phyloP scores from a whole-genome alignment of 2,329 filamentous ascomycete genomes.

The Xylariales sp. region DNA sequence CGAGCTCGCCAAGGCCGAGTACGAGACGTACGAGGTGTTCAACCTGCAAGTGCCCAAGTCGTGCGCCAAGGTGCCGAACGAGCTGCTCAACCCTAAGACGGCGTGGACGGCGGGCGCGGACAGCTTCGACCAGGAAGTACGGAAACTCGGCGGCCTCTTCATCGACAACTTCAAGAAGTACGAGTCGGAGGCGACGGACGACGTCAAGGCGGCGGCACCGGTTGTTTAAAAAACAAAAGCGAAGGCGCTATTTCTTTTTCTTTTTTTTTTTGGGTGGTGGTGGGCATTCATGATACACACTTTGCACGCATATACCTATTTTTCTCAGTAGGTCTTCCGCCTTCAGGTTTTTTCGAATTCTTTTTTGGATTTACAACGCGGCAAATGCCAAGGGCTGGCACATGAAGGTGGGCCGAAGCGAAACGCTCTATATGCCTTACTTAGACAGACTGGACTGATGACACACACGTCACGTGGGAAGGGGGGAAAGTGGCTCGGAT shows the following conservation, averaged over 20 bases:
- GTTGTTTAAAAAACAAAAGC: conserved; percentile 46
- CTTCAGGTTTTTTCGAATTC: conserved; percentile 16
- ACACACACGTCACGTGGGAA: conserved; percentile 3
- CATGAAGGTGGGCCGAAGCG: conserved; percentile 41
- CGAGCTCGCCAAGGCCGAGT: conserved; percentile 91
- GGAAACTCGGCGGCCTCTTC: conserved; percentile 90
- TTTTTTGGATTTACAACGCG: conserved; percentile 19
- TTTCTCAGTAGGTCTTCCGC: conserved; percentile 44
- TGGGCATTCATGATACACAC: conserved; percentile 33
- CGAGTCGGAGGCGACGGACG: conserved; percentile 81
- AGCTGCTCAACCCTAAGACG: conserved; percentile 94
- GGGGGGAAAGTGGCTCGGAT: background rate
- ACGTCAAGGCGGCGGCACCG: conserved; percentile 77
- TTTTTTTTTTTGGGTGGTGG: background rate
- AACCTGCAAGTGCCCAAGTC: conserved; percentile 95
- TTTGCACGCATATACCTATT: conserved; percentile 28
- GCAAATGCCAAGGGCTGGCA: conserved; percentile 33
- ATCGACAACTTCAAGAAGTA: conserved; percentile 99
- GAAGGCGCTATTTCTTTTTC: conserved; percentile 24
- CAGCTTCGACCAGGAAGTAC: conserved; percentile 87
- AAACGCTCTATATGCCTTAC: conserved; percentile 41
- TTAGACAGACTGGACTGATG: conserved; percentile 23
- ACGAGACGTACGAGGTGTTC: conserved; percentile 96
- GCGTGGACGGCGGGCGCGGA: conserved; percentile 87
- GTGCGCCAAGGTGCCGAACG: conserved; percentile 87